phyloP scores from a whole-genome alignment of 179 eudicot genomes.

The Heliamphora pulchella region DNA sequence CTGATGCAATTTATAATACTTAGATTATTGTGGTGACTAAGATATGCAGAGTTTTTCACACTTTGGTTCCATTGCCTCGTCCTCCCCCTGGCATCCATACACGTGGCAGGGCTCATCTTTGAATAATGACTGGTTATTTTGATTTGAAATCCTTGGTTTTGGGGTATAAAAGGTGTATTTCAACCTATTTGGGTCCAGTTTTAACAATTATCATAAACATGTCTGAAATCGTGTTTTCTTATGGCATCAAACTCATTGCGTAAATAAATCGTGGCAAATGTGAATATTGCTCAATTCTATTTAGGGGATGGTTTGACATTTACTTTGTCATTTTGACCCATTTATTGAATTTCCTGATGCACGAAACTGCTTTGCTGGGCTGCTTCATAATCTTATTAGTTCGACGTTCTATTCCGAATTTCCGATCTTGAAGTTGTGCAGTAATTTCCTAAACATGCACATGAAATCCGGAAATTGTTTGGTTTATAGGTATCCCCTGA shows the following conservation, averaged over 20 bases:
- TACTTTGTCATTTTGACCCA: not conserved
- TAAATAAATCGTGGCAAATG: not conserved
- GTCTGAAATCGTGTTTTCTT: not conserved
- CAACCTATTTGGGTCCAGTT: not conserved
- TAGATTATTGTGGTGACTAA: too few relatives aligned
- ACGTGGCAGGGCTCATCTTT: too few relatives aligned
- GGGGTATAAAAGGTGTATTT: not conserved
- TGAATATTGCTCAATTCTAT: not conserved
- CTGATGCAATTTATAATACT: too few relatives aligned
- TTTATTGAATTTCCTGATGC: constrained; percentile 2
- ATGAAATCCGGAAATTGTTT: not conserved
- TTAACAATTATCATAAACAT: too few relatives aligned
- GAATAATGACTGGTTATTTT: not conserved
- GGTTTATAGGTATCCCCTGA: constrained; percentile 74
- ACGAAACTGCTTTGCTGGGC: not conserved
- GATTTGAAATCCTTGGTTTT: not conserved
- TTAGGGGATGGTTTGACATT: not conserved
- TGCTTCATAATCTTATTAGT: not conserved
- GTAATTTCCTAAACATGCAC: not conserved
- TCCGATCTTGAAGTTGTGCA: not conserved
- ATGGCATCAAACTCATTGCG: not conserved
- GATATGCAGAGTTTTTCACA: too few relatives aligned
- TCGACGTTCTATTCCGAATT: not conserved
- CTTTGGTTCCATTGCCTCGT: not conserved
- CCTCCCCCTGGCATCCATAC: too few relatives aligned